These are phyloP conservation scores for Oidiodendron maius DNA, from an alignment of 495 filamentous ascomycete species.

Conservation along the genomic window DNA sequence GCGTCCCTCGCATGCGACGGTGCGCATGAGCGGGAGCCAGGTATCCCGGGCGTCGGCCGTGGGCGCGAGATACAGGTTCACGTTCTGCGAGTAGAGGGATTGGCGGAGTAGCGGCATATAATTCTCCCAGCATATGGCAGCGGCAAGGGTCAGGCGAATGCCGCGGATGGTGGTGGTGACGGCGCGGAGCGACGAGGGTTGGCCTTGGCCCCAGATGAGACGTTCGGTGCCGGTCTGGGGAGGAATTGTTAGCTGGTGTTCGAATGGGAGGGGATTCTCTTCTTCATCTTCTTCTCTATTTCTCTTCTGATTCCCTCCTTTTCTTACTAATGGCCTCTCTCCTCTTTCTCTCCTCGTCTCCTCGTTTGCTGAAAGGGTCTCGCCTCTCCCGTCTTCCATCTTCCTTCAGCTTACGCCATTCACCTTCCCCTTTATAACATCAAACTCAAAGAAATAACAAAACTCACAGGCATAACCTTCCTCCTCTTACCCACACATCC, in stretches of 20 bases:
- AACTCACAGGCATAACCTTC: constrained; percentile 78
- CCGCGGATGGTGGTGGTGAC: constrained; percentile 76
- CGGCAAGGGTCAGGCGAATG: constrained; percentile 68
- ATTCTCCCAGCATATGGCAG: constrained; percentile 96
- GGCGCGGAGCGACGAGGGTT: constrained; percentile 71
- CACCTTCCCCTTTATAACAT: too few species aligned
- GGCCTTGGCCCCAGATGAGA: constrained; percentile 86
- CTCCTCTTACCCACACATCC: constrained; percentile 73
- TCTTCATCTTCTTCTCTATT: too few species aligned
- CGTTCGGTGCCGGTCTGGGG: constrained; percentile 75
- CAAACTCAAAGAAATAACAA: background rate
- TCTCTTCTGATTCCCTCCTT: too few species aligned
- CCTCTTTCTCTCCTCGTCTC: too few species aligned
- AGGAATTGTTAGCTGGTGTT: background rate
- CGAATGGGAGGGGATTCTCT: background rate
- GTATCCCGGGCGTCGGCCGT: constrained; percentile 83
- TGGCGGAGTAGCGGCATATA: constrained; percentile 87
- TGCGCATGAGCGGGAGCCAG: constrained; percentile 79
- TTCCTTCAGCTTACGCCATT: background rate
- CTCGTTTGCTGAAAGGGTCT: too few species aligned
- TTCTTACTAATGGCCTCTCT: too few species aligned
- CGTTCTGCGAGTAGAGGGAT: constrained; percentile 81
- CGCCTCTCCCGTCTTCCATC: too few species aligned
- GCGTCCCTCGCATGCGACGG: constrained; percentile 72
- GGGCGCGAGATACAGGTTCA: constrained; percentile 88